Evolutionary conservation across 1,284 basidiomycete genomes (phyloP), one percentile per base, ranked within the genome.

Genomic region (Taiwanofungus camphoratus): DNA sequence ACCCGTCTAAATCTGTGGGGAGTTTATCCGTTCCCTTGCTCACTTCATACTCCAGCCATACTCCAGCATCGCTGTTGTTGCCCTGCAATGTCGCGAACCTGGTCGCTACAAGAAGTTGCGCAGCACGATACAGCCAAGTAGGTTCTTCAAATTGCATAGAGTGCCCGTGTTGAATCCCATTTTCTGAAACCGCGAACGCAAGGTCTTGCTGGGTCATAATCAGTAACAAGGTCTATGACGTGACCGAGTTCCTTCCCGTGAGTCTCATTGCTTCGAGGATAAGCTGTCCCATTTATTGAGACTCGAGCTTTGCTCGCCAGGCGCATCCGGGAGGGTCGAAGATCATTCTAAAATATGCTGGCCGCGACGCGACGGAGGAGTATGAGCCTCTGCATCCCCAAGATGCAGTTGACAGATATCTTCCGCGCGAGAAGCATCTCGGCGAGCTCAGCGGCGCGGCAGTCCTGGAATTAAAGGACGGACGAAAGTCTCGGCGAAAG

Each of bases 161-260:
- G 15, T 54, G 37, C 36, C 33, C 9, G 8, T 19, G 7, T 37
- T 18, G 30, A 16, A 8, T 6, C 13, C 16, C 22, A 4, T 33
- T 20, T 29, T 35, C 24, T 15, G 15, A 26, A 39, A n/a, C 8
- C 26, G 8, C 8, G 13, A 27, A 8, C 7, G 7, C 13, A 13
- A 84, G 82, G 36, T 83, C 81, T n/a, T 91, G 89, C 63, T 94
- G 91, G 92, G 85, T 95, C 49, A 82, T 94, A 53, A 87, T 93
- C 49, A 70, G 77, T 50, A 76, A 80, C 62, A 70, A 74, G 42
- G 84, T 89, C 16, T 90, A 87, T 63, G 86, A 89, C 66, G 85
- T 94, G 44, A 93, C 92, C 4, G 82, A 87, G 9, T 94, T 95
- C 60, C 66, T 95, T 35, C 63, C 74, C 39, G 84, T 83, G 50